These are phyloP conservation scores for Prunus yedoensis DNA, from an alignment of 331 rosid genomes.

Conservation along the genomic window DNA sequence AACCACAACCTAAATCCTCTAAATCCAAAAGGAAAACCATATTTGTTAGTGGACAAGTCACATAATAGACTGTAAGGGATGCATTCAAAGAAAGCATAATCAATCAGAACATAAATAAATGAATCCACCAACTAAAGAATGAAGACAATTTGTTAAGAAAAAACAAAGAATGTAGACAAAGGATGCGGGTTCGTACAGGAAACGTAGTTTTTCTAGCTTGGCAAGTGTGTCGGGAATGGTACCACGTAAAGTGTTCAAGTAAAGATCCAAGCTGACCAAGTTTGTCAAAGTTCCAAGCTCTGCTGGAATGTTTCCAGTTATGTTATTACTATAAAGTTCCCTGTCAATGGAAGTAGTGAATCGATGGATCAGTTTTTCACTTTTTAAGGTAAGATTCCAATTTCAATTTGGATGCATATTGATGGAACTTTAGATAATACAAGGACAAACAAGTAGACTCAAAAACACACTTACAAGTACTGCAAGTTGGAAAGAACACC, in stretches of 20 bases:
- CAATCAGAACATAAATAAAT: slow-evolving; percentile 6
- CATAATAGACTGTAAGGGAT: neutral
- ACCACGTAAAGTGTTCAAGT: slow-evolving; percentile 60
- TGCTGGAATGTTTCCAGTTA: slow-evolving; percentile 67
- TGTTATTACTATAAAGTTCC: slow-evolving; percentile 87
- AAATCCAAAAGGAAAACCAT: neutral
- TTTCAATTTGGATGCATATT: neutral
- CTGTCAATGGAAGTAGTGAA: slow-evolving; percentile 33
- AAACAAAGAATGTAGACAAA: slow-evolving; percentile 17
- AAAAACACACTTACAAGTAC: slow-evolving; percentile 72
- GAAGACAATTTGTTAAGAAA: neutral
- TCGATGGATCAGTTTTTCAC: neutral
- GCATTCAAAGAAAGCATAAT: neutral
- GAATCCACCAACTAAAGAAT: neutral
- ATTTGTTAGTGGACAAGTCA: neutral
- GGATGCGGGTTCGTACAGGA: slow-evolving; percentile 76
- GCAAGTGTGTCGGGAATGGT: slow-evolving; percentile 56
- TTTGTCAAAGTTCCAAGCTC: slow-evolving; percentile 73
- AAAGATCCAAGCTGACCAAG: slow-evolving; percentile 96
- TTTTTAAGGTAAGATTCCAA: neutral
- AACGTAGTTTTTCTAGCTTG: slow-evolving; percentile 69
- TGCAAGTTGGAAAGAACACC: slow-evolving; percentile 55
- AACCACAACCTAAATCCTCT: neutral
- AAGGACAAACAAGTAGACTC: neutral
- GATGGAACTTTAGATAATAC: neutral